phyloP scores from a whole-genome alignment of 2,329 filamentous ascomycete genomes.

The Aciculosporium take region DNA sequence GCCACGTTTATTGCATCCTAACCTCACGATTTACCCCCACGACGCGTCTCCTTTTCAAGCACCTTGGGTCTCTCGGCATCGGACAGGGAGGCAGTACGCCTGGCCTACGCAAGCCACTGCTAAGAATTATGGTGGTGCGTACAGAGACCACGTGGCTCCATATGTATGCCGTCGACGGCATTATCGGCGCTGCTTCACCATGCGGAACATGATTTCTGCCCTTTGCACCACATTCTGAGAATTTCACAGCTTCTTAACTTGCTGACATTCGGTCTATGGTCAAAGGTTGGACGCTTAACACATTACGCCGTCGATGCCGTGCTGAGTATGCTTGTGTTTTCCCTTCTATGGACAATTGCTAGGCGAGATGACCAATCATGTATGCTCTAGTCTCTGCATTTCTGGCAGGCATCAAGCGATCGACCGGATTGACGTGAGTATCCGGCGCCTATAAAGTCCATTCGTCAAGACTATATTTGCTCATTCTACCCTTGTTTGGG shows the following conservation, averaged over 20 bases:
- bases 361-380: neutral
- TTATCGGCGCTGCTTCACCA: neutral
- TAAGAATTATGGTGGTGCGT: slow-evolving; percentile 22
- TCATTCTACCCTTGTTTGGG: slow-evolving; percentile 19
- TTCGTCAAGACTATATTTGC: slow-evolving; percentile 2
- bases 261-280: slow-evolving; percentile 53
- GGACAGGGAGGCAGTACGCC: neutral
- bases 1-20: neutral
- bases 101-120: neutral
- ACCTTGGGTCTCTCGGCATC: neutral
- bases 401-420: slow-evolving; percentile 92
- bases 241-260: slow-evolving; percentile 45
- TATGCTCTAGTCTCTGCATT: slow-evolving; percentile 66
- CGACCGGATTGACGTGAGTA: slow-evolving; percentile 92
- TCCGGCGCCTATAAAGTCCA: neutral
- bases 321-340: slow-evolving; percentile 47
- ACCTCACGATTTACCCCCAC: neutral
- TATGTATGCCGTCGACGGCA: neutral
- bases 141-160: neutral
- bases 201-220: neutral
- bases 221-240: slow-evolving; percentile 18
- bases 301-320: slow-evolving; percentile 97
- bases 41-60: neutral
- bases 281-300: slow-evolving; percentile 79
- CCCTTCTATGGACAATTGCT: neutral